Evolutionary conservation across 2,329 filamentous ascomycete species (phyloP), one percentile per base, ranked within the genome.

Genomic region (Cytospora piceae): DNA sequence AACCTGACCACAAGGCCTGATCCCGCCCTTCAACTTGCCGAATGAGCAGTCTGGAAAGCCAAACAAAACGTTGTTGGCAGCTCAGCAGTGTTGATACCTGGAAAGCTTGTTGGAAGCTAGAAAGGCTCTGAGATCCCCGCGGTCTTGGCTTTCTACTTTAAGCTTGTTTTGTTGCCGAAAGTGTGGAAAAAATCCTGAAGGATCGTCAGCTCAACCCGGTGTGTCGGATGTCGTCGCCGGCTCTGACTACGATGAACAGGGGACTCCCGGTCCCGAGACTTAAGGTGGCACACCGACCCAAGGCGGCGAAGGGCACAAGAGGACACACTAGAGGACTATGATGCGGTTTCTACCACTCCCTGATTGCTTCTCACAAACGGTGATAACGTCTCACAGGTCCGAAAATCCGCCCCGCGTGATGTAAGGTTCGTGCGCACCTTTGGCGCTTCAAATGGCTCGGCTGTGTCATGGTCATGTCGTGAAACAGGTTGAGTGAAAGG

Each of bases 1-100:
- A 37, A 37, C 12, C 34, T 62, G 51, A 62, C 37, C 39, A 55
- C 60, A 54, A 63, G 53, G 61, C 57, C 42, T 53, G 51, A 63
- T 57, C 61, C 61, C 61, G 53, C 29, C 22, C 11, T 20, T 31
- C 53, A 42, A 57, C 53, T n/a, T 63, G 61, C 53, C 61, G 61
- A 51, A 53, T 29, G 56, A 39, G 34, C 14, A 42, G 55, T 24
- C 39, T 34, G 15, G 6, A 14, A 20, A 24, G 53, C 6, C 34
- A 11, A 15, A 51, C 14, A 31, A 15, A 2, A 15, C 27, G 27
- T 29, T 5, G 12, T 27, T 51, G 53, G 34, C 61, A 46, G 34
- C 29, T 20, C 34, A 11, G 46, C 34, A 11, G 46, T 52, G 27
- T 20, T 17, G 29, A 57, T 29, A 46, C 27, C n/a, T 54, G 15